A percentile compares a stretch with the other conserved stretches of the same genome.
Evolutionary conservation across 768 basidiomycete genomes (phyloP).

Genomic region (Lactarius psammicola): DNA sequence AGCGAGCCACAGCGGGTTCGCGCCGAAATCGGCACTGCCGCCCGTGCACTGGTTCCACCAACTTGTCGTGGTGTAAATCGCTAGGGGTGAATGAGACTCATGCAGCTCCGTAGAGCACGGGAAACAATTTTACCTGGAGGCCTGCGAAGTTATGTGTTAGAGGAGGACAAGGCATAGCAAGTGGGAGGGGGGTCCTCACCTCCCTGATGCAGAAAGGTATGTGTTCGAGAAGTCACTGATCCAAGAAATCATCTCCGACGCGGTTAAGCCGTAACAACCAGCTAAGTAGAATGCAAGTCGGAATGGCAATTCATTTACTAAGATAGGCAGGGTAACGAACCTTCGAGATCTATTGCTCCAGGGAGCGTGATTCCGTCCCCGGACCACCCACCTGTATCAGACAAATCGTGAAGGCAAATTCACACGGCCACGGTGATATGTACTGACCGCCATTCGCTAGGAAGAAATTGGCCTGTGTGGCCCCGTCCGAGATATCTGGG

Average conservation of each 20-base stretch:
- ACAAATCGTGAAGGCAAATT: not conserved
- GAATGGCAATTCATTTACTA: not conserved
- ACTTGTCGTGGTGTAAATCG: slow-evolving; percentile 62
- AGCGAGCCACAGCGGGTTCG: slow-evolving; percentile 63
- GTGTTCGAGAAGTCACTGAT: slow-evolving; percentile 60
- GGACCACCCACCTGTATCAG: slow-evolving; percentile 49
- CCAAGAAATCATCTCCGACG: slow-evolving; percentile 60
- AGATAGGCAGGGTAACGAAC: slow-evolving; percentile 36
- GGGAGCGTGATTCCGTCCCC: slow-evolving; percentile 60
- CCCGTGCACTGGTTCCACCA: slow-evolving; percentile 73
- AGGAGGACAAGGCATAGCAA: not conserved
- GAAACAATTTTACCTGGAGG: slow-evolving; percentile 40
- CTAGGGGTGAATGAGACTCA: slow-evolving; percentile 31
- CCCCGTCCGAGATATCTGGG: slow-evolving; percentile 56
- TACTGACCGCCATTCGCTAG: slow-evolving; percentile 38
- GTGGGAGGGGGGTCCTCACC: slow-evolving; percentile 36
- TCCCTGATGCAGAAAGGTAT: slow-evolving; percentile 48
- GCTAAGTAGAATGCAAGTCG: slow-evolving; percentile 23
- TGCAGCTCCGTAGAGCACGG: not conserved
- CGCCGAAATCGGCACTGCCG: slow-evolving; percentile 50
- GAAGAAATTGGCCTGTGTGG: slow-evolving; percentile 59
- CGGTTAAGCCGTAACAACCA: slow-evolving; percentile 54
- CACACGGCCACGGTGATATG: not conserved
- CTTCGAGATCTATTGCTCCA: slow-evolving; percentile 62
- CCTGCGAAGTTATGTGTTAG: slow-evolving; percentile 29